Evolutionary conservation across 2,329 filamentous ascomycete genomes (phyloP), one percentile per base, ranked within the genome.

Genomic region (Fusarium newnesense): DNA sequence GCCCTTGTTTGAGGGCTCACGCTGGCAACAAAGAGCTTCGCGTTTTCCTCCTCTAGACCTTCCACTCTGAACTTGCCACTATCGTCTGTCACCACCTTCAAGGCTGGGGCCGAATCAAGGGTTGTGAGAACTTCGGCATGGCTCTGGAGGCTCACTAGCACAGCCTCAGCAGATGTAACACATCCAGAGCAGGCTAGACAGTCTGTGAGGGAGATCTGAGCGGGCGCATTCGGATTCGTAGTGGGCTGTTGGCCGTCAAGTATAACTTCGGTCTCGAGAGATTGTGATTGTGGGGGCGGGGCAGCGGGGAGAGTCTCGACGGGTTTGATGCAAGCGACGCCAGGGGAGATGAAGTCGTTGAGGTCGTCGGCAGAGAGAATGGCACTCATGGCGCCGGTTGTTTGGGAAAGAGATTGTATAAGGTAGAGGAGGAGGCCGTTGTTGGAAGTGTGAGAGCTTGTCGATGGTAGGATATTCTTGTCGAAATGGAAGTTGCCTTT

Each of bases 321-420:
- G 34, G 96, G 96, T 80, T 99, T 98, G 83, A 99, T 98, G 84
- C 96, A 99, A 72, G 96, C 96, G 79, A 99, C 95, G 71, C 96
- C 95, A 19, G 96, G 96, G 64, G 94, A 96, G 81, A 99, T 99
- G 85, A 99, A 99, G 87, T 99, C 96, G 87, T 99, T 99, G 70
- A 99, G 88, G 82, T 98, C 95, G 86, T 99, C 96, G 79, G 93
- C 92, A 64, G 95, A 98, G 78, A 99, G 92, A 79, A 99, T 99
- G 72, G 96, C 96, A 81, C 95, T 97, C 96, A 99, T 99, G 72
- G 81, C 86, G 75, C 76, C 72, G 64, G 67, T 40, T 44, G 30
- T 49, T 47, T 54, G 21, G 62, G 57, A n/a, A 63, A 28, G 37
- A 39, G 28, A 4, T 36, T 44, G 47, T 52, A 32, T 44, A 57